Evolutionary conservation across 371 early-diverging fungal genomes (phyloP).

Genomic region (Umbelopsis sp.): DNA sequence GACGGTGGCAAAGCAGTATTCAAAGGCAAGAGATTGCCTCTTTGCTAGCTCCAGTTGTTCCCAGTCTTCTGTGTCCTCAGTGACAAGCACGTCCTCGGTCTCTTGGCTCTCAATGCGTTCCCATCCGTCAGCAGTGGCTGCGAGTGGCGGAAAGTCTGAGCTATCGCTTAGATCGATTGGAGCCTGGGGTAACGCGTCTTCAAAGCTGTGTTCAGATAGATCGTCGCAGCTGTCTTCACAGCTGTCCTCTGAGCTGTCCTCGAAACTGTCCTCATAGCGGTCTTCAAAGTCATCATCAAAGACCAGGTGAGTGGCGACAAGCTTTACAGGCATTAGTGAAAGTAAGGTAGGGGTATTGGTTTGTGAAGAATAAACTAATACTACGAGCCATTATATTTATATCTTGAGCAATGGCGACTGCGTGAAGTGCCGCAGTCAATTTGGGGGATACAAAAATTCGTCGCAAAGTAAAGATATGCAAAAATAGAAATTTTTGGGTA

Average conservation of each 20-base stretch:
- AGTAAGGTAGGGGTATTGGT: neutral
- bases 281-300: no score
- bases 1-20: neutral
- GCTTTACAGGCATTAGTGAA: neutral
- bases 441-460: no score
- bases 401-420: neutral
- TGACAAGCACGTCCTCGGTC: neutral
- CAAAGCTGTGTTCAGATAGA: neutral
- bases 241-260: neutral
- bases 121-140: neutral
- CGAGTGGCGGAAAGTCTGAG: constrained; percentile 1
- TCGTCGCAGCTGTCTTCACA: neutral
- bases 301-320: neutral
- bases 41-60: constrained; percentile 1
- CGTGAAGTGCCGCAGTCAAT: neutral
- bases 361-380: neutral
- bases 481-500: no score
- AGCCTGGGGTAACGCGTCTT: neutral
- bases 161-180: neutral
- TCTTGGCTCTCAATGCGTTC: neutral
- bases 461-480: no score
- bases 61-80: neutral
- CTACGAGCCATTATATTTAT: neutral
- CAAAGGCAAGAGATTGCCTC: neutral
- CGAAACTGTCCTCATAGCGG: no score